Conservation (phyloP, 2,329 filamentous ascomycete genomes). For the Leptographium flavum region DNA sequence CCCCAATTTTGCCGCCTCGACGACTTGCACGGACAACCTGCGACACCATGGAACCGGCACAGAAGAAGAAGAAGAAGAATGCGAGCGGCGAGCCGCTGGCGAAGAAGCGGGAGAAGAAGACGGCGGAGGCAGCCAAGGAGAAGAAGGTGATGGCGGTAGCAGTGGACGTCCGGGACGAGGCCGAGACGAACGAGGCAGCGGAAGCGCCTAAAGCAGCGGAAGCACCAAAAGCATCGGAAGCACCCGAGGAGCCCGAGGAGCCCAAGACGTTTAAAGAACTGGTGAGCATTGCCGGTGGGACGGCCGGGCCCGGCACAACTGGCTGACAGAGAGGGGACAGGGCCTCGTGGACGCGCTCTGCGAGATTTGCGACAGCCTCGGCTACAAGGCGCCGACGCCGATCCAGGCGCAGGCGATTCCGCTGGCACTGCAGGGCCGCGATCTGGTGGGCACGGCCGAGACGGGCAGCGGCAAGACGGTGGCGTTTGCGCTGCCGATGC, state of each 20-base stretch:
- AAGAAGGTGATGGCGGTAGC: neutral
- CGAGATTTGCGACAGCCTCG: slow-evolving; percentile 71
- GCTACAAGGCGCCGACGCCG: slow-evolving; percentile 74
- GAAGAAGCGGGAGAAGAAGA: neutral
- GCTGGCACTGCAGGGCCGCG: slow-evolving; percentile 59
- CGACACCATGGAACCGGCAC: neutral
- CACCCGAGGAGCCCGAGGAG: neutral
- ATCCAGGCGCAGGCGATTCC: slow-evolving; percentile 84
- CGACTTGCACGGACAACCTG: too few relatives aligned
- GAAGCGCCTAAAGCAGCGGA: neutral
- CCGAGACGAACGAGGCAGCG: neutral
- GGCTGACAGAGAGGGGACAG: slow-evolving; percentile 19
- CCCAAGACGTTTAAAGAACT: slow-evolving; percentile 3
- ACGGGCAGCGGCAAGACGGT: slow-evolving; percentile 94
- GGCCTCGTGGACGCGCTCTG: slow-evolving; percentile 78
- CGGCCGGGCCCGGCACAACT: neutral
- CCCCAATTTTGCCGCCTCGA: too few relatives aligned
- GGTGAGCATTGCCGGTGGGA: neutral
- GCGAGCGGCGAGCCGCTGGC: neutral
- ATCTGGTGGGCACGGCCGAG: slow-evolving; percentile 87
- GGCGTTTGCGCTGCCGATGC: slow-evolving; percentile 82
- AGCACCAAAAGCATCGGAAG: neutral
- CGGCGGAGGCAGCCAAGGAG: neutral
- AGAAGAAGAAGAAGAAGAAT: neutral
- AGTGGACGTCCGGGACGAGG: neutral